Conservation (phyloP, 2,329 filamentous ascomycete species). For the Claviceps monticola region DNA sequence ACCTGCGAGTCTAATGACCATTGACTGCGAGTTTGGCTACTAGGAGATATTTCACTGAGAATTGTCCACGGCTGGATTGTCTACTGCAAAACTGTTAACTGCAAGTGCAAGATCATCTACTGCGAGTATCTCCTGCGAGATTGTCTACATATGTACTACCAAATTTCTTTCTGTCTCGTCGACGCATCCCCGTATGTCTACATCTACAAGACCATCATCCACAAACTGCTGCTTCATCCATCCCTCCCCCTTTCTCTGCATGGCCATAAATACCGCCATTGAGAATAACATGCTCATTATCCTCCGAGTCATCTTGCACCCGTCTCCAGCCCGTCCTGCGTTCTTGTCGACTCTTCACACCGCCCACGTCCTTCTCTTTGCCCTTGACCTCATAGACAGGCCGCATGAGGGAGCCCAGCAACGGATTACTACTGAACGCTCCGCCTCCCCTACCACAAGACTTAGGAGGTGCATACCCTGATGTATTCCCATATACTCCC, state of each 20-base stretch:
- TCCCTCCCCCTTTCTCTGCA: slow-evolving; percentile 8
- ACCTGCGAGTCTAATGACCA: too few relatives aligned
- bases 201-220: background rate
- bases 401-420: slow-evolving; percentile 50
- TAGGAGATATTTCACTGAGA: too few relatives aligned
- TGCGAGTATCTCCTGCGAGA: too few relatives aligned
- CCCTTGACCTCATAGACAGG: slow-evolving; percentile 44
- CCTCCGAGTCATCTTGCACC: slow-evolving; percentile 44
- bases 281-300: slow-evolving; percentile 46
- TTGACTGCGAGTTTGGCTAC: too few relatives aligned
- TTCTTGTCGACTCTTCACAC: slow-evolving; percentile 26
- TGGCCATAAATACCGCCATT: slow-evolving; percentile 40
- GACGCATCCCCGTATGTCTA: too few relatives aligned
- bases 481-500: slow-evolving; percentile 20
- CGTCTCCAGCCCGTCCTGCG: slow-evolving; percentile 38
- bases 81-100: too few relatives aligned
- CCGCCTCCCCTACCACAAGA: slow-evolving; percentile 27
- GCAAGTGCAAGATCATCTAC: too few relatives aligned
- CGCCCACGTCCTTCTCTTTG: slow-evolving; percentile 26
- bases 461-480: slow-evolving; percentile 16
- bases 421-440: slow-evolving; percentile 54
- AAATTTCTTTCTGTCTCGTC: too few relatives aligned
- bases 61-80: too few relatives aligned
- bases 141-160: too few relatives aligned
- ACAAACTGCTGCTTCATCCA: background rate